A percentile compares a stretch with the other conserved stretches of the same genome.
Evolutionary conservation across 176 grass and related monocot genomes (phyloP).

Genomic region (Pharus latifolius): DNA sequence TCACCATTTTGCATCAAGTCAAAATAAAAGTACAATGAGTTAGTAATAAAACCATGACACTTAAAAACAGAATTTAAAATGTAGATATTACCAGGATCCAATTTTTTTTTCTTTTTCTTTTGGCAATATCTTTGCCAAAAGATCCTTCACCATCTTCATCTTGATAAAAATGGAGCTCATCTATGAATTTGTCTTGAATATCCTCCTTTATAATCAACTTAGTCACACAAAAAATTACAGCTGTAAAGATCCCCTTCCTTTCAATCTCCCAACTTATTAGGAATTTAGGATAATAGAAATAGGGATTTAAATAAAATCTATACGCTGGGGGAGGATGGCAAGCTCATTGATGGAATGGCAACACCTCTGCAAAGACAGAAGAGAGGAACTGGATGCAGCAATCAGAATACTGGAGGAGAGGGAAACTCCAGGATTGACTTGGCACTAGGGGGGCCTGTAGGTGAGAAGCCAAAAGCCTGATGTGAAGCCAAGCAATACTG

Average conservation of each 20-base stretch:
- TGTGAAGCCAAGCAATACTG: no score
- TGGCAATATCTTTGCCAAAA: not conserved
- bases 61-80: no score
- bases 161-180: not conserved
- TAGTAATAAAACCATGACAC: not conserved
- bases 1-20: not conserved
- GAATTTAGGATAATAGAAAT: not conserved
- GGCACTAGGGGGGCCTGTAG: no score
- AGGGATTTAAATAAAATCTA: constrained; percentile 10
- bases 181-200: not conserved
- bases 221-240: not conserved
- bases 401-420: no score
- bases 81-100: no score
- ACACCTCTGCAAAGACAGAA: no score
- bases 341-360: no score
- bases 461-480: no score
- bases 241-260: not conserved
- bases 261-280: not conserved
- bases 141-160: not conserved
- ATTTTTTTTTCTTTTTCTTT: not conserved
- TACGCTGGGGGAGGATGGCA: no score
- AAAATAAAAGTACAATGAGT: not conserved
- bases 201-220: not conserved
- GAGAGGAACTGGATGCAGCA: no score
- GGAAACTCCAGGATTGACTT: no score